Base-by-base conservation (phyloP, 306 rosid genomes). In the Cucurbita ficifolia region DNA sequence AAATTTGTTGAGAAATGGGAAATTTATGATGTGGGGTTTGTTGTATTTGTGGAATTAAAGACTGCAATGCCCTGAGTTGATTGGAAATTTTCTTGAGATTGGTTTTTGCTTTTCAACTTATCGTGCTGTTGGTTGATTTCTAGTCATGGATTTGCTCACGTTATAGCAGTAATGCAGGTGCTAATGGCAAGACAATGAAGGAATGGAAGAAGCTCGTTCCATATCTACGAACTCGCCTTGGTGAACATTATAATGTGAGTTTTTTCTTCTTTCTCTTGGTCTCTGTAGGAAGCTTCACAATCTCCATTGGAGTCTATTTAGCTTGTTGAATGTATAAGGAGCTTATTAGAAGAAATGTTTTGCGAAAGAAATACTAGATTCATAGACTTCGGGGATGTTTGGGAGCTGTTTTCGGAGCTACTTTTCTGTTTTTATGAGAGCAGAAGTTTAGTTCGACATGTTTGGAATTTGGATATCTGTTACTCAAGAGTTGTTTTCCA, bases 171-270 rank as follows among this genome's bases (percentile, higher is more conserved):
- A 29, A 35, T 75, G 80, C 83, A 94, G 97, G 97, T 77, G 96
- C 95, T 52, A 94, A 94, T 88, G 99, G 99, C 38, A 84, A 85
- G 75, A 88, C 99, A 1, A 88, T 86, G 50, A 85, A 83, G 73
- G 91, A 94, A 79, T 94, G 99, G 99, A 89, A 90, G 84, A 89
- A 86, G 84, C 79, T 94, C 75, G 86, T 94, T 80, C 99, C 99
- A 0, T 86, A 84, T 83, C 81, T 94, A 48, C 81, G 83, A 78
- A 89, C 92, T 78, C 96, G 99, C 76, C 90, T 94, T 65, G 84
- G 83, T 77, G 77, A 80, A 75, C 88, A 91, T 46, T 91, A 81
- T 77, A 89, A 91, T 78, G 97, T 94, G 81, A 81, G 90, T 60
- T 69, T 70, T 53, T 75, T 72, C 13, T 40, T 13, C 1, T 45